Base-by-base conservation (phyloP, 495 filamentous ascomycete genomes). In the Thermothielavioides terrestris region DNA sequence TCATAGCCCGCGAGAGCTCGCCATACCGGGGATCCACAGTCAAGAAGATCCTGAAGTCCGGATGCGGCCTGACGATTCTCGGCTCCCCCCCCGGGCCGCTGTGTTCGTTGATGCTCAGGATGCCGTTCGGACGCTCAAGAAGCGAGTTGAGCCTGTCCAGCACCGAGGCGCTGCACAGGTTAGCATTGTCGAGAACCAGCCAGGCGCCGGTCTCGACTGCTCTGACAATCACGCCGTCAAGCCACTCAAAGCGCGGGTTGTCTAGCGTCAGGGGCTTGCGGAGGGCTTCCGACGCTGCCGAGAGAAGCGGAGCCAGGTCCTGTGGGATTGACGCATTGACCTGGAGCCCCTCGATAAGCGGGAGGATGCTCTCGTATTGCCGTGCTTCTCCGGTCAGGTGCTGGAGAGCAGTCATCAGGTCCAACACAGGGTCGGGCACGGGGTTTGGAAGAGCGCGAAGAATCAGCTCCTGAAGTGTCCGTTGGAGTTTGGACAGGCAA, bases 141-240 rank as follows among this genome's bases (percentile, higher is more conserved):
- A 99, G 68, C 0, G 94, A 95, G 61, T 99, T 99, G 55, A 99
- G 66, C 58, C 94, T 77, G 62, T 99, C 94, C 2, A 99, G 79
- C 10, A 97, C 91, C 4, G 92, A 95, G 5, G 91, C 80, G 56
- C 83, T 95, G 64, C 94, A 99, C 14, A 97, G 74, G 58, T 99
- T 99, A 42, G 94, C 91, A 69, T 97, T 95, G 62, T 97, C 91
- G 15, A 99, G 80, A 22, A 97, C 81, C 40, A 99, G 72, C 94
- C 94, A 99, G 36, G 86, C 72, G 23, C 94, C 94, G 57, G 83
- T 74, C 58, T 91, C 79, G 8, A 97, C 72, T 41, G 94, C 91
- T 52, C 87, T 79, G 18, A 96, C 83, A 26, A 99, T 80, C 47
- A 90, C 76, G 37, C 94, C 91, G 62, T 97, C 94, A 3, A 92